These are phyloP conservation scores for Monilinia laxa DNA, from an alignment of 2,329 filamentous ascomycete genomes.

Conservation along the genomic window DNA sequence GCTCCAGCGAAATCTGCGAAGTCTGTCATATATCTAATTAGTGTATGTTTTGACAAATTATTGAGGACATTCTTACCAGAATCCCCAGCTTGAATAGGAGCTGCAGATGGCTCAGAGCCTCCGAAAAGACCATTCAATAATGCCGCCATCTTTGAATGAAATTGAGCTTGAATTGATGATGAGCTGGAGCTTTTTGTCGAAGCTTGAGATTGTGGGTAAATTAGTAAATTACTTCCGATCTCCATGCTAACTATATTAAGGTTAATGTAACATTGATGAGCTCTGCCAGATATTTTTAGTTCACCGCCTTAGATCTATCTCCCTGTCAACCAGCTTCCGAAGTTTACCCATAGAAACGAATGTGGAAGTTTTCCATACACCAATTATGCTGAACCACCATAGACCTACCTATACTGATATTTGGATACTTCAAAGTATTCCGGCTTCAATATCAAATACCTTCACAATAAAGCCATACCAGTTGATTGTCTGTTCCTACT, in stretches of 20 bases:
- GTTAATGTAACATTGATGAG: not conserved
- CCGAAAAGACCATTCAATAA: conserved; percentile 61
- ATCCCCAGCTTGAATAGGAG: conserved; percentile 54
- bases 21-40: conserved; percentile 55
- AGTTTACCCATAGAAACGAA: conserved; percentile 5
- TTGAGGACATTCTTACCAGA: conserved; percentile 52
- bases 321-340: conserved; percentile 11
- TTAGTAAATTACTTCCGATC: not conserved
- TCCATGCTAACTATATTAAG: conserved; percentile 8
- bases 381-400: not conserved
- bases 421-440: not conserved
- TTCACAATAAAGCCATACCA: not conserved
- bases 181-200: conserved; percentile 25
- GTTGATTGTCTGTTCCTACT: not conserved
- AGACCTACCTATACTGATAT: not conserved
- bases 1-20: conserved; percentile 91
- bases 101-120: conserved; percentile 59
- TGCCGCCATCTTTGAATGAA: conserved; percentile 36
- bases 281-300: not conserved
- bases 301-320: not conserved
- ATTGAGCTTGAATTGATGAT: conserved; percentile 20
- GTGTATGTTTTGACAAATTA: conserved; percentile 8
- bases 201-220: conserved; percentile 16
- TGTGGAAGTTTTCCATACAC: conserved; percentile 9
- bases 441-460: not conserved